Evolutionary conservation across 2,329 filamentous ascomycete species (phyloP).

Genomic region (Gnomoniopsis sp.): DNA sequence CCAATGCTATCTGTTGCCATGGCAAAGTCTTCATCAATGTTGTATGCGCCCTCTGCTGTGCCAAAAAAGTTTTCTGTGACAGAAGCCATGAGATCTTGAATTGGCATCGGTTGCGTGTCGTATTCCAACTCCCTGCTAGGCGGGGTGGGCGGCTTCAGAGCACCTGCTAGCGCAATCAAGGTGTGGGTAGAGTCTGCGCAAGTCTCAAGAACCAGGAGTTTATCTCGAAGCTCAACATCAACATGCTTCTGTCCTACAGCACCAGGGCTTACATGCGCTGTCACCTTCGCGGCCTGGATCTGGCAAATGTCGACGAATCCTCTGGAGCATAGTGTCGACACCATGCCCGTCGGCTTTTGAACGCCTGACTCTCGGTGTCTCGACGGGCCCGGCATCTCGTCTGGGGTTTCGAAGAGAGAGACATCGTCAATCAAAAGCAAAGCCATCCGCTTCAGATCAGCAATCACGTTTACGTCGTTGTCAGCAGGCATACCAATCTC

Average conservation of each 20-base stretch:
- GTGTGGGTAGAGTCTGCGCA: constrained; percentile 98
- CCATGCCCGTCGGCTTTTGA: constrained; percentile 41
- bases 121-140: constrained; percentile 83
- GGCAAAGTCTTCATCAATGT: constrained; percentile 62
- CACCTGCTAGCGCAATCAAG: constrained; percentile 73
- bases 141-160: constrained; percentile 76
- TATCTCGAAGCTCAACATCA: constrained; percentile 78
- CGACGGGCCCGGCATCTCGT: constrained; percentile 35
- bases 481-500: constrained; percentile 64
- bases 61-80: constrained; percentile 84
- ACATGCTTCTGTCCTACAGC: constrained; percentile 62
- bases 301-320: constrained; percentile 87
- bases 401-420: constrained; percentile 35
- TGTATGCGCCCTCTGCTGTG: constrained; percentile 56
- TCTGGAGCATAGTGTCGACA: constrained; percentile 54
- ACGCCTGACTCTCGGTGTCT: constrained; percentile 33
- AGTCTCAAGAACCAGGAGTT: constrained; percentile 86
- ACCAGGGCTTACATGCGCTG: constrained; percentile 57
- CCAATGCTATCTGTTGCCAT: constrained; percentile 45
- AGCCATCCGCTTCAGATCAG: constrained; percentile 76
- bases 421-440: constrained; percentile 80
- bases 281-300: constrained; percentile 74
- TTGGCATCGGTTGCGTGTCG: constrained; percentile 77
- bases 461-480: constrained; percentile 57
- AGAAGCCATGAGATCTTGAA: constrained; percentile 85